phyloP scores from a whole-genome alignment of 495 filamentous ascomycete genomes.

The Xanthoparmelia taractica region DNA sequence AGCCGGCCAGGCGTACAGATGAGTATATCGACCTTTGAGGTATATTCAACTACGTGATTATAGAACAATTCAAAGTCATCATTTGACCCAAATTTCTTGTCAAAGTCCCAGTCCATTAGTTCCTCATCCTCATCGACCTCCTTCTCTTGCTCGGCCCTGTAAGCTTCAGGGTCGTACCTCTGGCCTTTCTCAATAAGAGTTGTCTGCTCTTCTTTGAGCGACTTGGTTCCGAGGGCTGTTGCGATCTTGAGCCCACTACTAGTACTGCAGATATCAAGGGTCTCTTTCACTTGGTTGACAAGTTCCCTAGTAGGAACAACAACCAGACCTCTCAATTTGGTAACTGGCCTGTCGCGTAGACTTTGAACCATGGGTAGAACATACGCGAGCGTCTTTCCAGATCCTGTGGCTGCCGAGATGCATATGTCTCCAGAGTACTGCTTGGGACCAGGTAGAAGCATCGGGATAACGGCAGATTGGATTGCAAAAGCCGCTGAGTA shows the following conservation, averaged over 20 bases:
- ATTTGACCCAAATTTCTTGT: constrained; percentile 38
- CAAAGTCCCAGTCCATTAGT: constrained; percentile 39
- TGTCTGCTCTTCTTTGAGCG: constrained; percentile 66
- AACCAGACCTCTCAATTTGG: constrained; percentile 64
- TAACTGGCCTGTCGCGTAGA: constrained; percentile 51
- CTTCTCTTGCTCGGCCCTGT: constrained; percentile 35
- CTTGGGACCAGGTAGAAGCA: constrained; percentile 56
- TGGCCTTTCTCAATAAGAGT: constrained; percentile 55
- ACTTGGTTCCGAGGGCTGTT: constrained; percentile 70
- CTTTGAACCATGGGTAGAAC: constrained; percentile 74
- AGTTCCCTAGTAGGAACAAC: constrained; percentile 87
- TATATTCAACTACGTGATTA: constrained; percentile 53
- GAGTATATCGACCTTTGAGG: constrained; percentile 75
- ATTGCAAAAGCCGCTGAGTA: constrained; percentile 76
- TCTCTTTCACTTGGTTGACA: constrained; percentile 69
- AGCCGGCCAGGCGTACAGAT: constrained; percentile 89
- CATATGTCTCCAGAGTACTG: constrained; percentile 66
- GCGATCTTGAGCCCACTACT: constrained; percentile 65
- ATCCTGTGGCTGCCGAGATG: constrained; percentile 83
- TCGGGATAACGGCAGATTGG: constrained; percentile 70
- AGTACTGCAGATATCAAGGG: constrained; percentile 58
- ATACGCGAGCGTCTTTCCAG: constrained; percentile 89
- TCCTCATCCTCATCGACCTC: constrained; percentile 40
- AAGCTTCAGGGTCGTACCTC: constrained; percentile 51
- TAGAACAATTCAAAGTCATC: constrained; percentile 38